Evolutionary conservation across 1,284 basidiomycete genomes (phyloP), one percentile per base, ranked within the genome.

Genomic region (Salmacisia buchloeana): DNA sequence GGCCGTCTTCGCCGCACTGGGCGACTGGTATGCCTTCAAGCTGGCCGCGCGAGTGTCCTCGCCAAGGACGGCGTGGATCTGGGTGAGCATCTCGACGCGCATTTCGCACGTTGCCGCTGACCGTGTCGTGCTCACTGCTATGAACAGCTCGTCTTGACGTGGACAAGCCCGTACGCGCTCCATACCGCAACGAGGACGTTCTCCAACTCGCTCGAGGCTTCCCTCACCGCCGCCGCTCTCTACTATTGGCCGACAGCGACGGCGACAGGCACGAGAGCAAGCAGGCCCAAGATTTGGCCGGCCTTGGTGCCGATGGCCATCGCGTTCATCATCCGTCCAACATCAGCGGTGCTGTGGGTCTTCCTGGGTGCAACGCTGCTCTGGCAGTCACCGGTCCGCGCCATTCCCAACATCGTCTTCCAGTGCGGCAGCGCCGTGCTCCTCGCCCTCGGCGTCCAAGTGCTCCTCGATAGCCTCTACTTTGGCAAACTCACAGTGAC

Each of bases 191-290:
- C 92, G 3, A 85, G 96, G 23, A 91, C 93, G 0, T 83, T 98
- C 39, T 94, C 92, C 15, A 99, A 97, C 77, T 94, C 92, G 4
- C 82, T 92, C 23, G 96, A 99, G 78, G 93, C 92, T 0, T 87
- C 90, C 0, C 80, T 98, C 43, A 90, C 89, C 0, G 87, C 87
- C 0, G 81, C 89, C 38, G 93, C 93, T 0, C 83, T 97, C 58
- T 84, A 83, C 27, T 86, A 85, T 76, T 97, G 91, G 82, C 93
- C 84, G 0, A 80, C 70, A 15, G 21, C 18, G 7, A 21, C 38
- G 3, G 35, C 35, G 13, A 18, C 7, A 23, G n/a, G 54, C 23
- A 31, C 10, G 36, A 38, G 18, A 38, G 18, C 36, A 38, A 3
- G 27, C 46, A 52, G 46, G 18, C 25, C 7, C 33, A 58, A 38